phyloP scores from a whole-genome alignment of 2,329 filamentous ascomycete genomes.

The Cercospora sesami region DNA sequence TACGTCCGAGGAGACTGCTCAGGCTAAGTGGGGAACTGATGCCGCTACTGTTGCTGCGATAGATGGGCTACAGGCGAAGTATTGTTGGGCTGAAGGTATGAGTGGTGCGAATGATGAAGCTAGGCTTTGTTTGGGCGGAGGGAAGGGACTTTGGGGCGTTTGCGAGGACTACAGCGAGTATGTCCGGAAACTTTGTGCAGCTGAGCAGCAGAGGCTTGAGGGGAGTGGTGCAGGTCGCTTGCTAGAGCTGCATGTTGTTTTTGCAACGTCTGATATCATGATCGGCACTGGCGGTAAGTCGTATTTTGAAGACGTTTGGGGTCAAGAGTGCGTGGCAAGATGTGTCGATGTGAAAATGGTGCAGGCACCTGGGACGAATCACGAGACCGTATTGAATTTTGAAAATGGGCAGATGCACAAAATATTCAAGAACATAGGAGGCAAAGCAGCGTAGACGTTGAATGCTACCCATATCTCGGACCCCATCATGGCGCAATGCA shows the following conservation, averaged over 20 bases:
- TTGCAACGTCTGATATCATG: slow-evolving; percentile 46
- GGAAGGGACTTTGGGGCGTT: slow-evolving; percentile 37
- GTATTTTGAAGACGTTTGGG: slow-evolving; percentile 49
- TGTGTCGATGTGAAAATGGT: slow-evolving; percentile 40
- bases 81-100: slow-evolving; percentile 36
- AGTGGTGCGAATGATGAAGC: slow-evolving; percentile 44
- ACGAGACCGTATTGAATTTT: slow-evolving; percentile 41
- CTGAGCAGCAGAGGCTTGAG: slow-evolving; percentile 20
- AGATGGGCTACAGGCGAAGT: slow-evolving; percentile 29
- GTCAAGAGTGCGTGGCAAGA: slow-evolving; percentile 30
- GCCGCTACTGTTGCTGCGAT: slow-evolving; percentile 29
- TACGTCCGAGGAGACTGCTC: slow-evolving; percentile 16
- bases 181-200: slow-evolving; percentile 24
- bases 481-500: background rate
- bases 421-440: slow-evolving; percentile 27
- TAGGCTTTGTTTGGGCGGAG: slow-evolving; percentile 42
- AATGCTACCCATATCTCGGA: background rate
- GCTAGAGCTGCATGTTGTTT: slow-evolving; percentile 39
- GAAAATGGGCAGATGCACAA: slow-evolving; percentile 29
- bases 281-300: slow-evolving; percentile 45
- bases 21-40: slow-evolving; percentile 33
- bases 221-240: slow-evolving; percentile 1
- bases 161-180: slow-evolving; percentile 41
- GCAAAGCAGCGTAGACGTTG: background rate
- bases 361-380: slow-evolving; percentile 40